phyloP scores from a whole-genome alignment of 169 alveolate genomes.

The Cryptosporidium ubiquitum region DNA sequence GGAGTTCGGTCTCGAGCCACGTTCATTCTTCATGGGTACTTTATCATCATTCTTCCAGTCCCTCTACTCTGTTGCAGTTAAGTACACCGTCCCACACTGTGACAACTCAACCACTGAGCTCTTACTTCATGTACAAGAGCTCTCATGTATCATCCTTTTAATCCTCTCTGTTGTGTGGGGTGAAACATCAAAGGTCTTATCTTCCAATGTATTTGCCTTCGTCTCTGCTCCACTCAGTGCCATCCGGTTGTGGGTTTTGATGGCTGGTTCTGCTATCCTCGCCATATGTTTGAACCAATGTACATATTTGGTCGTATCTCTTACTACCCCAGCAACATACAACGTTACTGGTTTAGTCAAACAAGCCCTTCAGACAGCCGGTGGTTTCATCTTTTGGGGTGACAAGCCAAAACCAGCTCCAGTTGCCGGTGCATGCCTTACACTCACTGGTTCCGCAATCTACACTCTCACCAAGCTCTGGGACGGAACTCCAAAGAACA shows the following conservation, averaged over 20 bases:
- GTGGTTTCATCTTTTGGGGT: slow-evolving; percentile 71
- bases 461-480: slow-evolving; percentile 66
- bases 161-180: slow-evolving; percentile 46
- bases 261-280: slow-evolving; percentile 64
- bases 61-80: slow-evolving; percentile 68
- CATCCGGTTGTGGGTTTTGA: slow-evolving; percentile 31
- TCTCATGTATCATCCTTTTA: slow-evolving; percentile 61
- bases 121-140: slow-evolving; percentile 68
- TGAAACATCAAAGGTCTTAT: slow-evolving; percentile 24
- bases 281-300: slow-evolving; percentile 70
- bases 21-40: slow-evolving; percentile 55
- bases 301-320: slow-evolving; percentile 64
- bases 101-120: slow-evolving; percentile 71
- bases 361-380: slow-evolving; percentile 69
- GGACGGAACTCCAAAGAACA: slow-evolving; percentile 59
- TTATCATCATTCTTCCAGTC: slow-evolving; percentile 73
- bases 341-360: slow-evolving; percentile 72
- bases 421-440: slow-evolving; percentile 72
- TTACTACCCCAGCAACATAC: slow-evolving; percentile 72
- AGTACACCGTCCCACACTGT: slow-evolving; percentile 73
- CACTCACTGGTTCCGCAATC: slow-evolving; percentile 67
- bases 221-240: slow-evolving; percentile 55
- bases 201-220: slow-evolving; percentile 50
- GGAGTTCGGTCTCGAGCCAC: slow-evolving; percentile 64
- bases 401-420: slow-evolving; percentile 67